Conservation (phyloP, 257 asterid species). For the Petunia axillaris region DNA sequence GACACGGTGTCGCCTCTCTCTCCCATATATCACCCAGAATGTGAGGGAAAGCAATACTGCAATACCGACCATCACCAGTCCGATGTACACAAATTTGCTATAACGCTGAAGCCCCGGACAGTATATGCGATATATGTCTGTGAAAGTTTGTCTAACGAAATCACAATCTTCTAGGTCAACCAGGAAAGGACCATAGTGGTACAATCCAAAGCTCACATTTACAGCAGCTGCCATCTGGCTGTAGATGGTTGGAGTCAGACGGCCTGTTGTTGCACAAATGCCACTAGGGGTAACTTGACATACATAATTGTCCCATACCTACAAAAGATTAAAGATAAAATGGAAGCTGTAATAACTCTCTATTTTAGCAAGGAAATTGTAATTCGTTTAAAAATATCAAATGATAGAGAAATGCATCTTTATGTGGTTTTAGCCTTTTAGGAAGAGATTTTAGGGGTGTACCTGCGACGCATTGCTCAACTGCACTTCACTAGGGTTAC, state of each 20-base stretch:
- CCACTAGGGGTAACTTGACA: slow-evolving; percentile 67
- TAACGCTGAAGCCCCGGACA: slow-evolving; percentile 69
- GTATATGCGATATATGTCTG: slow-evolving; percentile 42
- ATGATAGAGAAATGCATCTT: slow-evolving; percentile 3
- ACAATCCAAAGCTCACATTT: slow-evolving; percentile 73
- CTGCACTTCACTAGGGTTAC: slow-evolving; percentile 66
- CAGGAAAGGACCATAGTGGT: slow-evolving; percentile 64
- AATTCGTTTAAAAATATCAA: not conserved
- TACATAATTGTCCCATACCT: slow-evolving; percentile 75
- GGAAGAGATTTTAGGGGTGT: slow-evolving; percentile 16
- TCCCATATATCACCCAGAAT: slow-evolving; percentile 84
- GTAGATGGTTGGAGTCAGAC: slow-evolving; percentile 70
- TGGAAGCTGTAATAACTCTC: not conserved
- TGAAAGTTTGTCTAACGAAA: slow-evolving; percentile 70
- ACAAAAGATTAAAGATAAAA: slow-evolving; percentile 15
- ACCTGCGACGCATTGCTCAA: slow-evolving; percentile 86
- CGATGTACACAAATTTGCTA: slow-evolving; percentile 61
- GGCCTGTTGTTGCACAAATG: slow-evolving; percentile 65
- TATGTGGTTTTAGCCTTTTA: slow-evolving; percentile 5
- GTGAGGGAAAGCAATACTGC: slow-evolving; percentile 76
- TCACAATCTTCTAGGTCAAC: slow-evolving; percentile 73
- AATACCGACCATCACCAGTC: slow-evolving; percentile 67
- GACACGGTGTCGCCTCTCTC: slow-evolving; percentile 82
- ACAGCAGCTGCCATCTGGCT: slow-evolving; percentile 67
- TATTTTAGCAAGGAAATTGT: not conserved